Evolutionary conservation across 2,329 filamentous ascomycete species (phyloP).

Genomic region (Claviceps sorghi): DNA sequence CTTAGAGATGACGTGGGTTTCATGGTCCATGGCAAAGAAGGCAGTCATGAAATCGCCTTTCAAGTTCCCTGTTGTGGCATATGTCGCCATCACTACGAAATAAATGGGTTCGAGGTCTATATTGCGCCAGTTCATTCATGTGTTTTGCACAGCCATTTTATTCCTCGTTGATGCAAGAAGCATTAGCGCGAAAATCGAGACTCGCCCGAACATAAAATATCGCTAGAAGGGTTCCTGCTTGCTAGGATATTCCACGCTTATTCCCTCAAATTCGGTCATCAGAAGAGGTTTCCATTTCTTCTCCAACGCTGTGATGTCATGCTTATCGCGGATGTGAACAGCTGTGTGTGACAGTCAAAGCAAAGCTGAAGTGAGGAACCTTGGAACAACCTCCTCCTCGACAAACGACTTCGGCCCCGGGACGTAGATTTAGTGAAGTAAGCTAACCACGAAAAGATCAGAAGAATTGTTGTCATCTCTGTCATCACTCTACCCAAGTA

Average conservation of each 20-base stretch:
- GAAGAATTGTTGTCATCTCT: background rate
- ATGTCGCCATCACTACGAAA: background rate
- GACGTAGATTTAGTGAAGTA: background rate
- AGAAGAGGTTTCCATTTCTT: background rate
- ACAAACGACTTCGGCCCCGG: background rate
- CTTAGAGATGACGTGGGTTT: background rate
- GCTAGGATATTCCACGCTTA: background rate
- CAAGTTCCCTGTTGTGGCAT: background rate
- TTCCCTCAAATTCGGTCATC: background rate
- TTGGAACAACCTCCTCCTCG: background rate
- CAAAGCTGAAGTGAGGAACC: background rate
- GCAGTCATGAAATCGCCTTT: background rate
- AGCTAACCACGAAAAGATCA: background rate
- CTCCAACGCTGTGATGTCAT: background rate
- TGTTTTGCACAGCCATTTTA: background rate
- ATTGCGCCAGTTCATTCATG: background rate
- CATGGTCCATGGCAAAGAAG: background rate
- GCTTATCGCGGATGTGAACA: background rate
- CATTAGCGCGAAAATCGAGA: background rate
- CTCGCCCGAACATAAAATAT: background rate
- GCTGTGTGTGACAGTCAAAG: background rate
- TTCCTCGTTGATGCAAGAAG: background rate
- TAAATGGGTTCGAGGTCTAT: background rate
- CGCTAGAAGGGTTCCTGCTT: background rate
- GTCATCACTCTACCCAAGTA: background rate